Base-by-base conservation (phyloP, 2,329 filamentous ascomycete genomes). In the Hyphodiscus sp. region DNA sequence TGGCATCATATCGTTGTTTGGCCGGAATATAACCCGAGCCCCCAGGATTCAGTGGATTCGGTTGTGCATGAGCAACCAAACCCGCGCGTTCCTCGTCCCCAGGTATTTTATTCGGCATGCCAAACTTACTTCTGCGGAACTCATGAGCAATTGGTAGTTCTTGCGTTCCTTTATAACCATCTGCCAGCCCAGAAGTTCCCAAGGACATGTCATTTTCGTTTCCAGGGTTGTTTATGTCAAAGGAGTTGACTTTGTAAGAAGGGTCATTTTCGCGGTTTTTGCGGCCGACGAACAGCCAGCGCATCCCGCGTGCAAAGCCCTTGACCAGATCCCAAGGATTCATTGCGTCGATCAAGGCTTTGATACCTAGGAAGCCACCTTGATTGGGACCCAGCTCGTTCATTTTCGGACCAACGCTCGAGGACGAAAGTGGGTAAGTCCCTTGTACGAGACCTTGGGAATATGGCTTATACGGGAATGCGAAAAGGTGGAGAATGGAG, bases 301-400 rank as follows among this genome's bases (percentile, higher is more conserved):
- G 80, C 62, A 64, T 62, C 20, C 87, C 86, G 49, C 90, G 80
- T 9, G 85, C 87, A 57, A 87, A 83, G 0, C 87, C 87, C 71
- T 91, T 95, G 65, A 89, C 71, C 43, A 95, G 79, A 68, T 96
- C 90, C 84, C 88, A 89, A 0, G 87, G 78, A 63, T 94, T 94
- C 67, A 91, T 77, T 1, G 88, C 84, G 63, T 92, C 85, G 1
- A 76, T 67, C 7, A 92, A 68, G 3, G 89, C 89, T 58, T 76
- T 76, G 47, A 84, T 58, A 2, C 87, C 87, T 42, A 84, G 66
- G 45, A 79, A 77, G 2, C 87, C 86, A 13, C 87, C 86, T 53
- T 78, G 71, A 45, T 88, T 87, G 2, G 71, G 67, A 1, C 67
- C 68, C 47, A 72, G 68, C 33, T 71, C 64, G 64, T 76, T 78